phyloP scores from a whole-genome alignment of 352 stramenopile genomes.

The Phytophthora hybrid region DNA sequence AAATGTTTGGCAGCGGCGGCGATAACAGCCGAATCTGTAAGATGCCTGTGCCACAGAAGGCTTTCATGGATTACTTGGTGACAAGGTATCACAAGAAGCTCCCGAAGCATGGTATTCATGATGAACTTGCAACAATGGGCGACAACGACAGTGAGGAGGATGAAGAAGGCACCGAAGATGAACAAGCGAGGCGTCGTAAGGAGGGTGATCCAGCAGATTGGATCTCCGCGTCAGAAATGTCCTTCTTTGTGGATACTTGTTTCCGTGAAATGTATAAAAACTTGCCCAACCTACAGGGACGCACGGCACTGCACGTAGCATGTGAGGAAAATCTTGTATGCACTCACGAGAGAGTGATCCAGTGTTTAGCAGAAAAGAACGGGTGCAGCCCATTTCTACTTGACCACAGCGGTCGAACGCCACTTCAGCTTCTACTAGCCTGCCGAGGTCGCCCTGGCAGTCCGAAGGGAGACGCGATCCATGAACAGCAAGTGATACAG shows the following conservation, averaged over 20 bases:
- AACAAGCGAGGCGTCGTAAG: slow-evolving; percentile 34
- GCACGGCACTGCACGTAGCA: slow-evolving; percentile 72
- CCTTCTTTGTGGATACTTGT: slow-evolving; percentile 71
- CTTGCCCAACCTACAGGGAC: slow-evolving; percentile 66
- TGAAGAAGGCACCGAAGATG: slow-evolving; percentile 35
- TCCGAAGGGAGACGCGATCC: slow-evolving; percentile 47
- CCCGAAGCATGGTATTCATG: slow-evolving; percentile 20
- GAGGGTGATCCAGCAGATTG: slow-evolving; percentile 56
- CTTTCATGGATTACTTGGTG: slow-evolving; percentile 61
- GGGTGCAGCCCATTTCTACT: slow-evolving; percentile 61
- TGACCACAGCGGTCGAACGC: slow-evolving; percentile 53
- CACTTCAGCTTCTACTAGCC: slow-evolving; percentile 57
- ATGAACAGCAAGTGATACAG: slow-evolving; percentile 42
- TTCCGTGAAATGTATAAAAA: slow-evolving; percentile 75
- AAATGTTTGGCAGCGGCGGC: slow-evolving; percentile 38
- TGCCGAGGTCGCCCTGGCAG: slow-evolving; percentile 68
- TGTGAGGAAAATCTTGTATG: slow-evolving; percentile 88
- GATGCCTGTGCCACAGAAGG: slow-evolving; percentile 42
- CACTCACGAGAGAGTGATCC: slow-evolving; percentile 75
- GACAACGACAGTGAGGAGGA: slow-evolving; percentile 33
- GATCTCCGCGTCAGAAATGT: slow-evolving; percentile 57
- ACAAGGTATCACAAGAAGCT: slow-evolving; percentile 52
- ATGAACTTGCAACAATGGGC: slow-evolving; percentile 18
- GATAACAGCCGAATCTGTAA: slow-evolving; percentile 28
- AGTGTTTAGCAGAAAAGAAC: slow-evolving; percentile 57